phyloP scores from a whole-genome alignment of 306 rosid genomes.

The Corylus avellana region DNA sequence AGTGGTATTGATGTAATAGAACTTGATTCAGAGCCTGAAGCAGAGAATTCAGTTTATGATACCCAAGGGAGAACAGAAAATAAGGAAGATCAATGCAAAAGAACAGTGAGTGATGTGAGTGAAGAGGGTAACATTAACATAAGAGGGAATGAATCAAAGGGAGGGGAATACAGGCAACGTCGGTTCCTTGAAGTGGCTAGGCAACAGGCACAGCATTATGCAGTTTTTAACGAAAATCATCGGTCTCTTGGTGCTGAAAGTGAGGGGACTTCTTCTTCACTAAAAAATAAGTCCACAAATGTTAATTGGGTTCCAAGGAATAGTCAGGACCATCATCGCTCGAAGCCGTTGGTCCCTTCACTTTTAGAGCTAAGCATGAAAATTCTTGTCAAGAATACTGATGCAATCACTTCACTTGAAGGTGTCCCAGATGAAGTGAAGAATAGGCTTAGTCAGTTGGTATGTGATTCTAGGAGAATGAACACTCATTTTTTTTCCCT shows the following conservation, averaged over 20 bases:
- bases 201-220: constrained; percentile 51
- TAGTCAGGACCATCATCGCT: background rate
- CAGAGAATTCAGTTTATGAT: too few species aligned
- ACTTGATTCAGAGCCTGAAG: too few species aligned
- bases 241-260: too few species aligned
- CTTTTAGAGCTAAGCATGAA: constrained; percentile 52
- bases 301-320: constrained; percentile 31
- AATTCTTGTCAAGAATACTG: constrained; percentile 56
- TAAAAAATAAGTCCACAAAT: too few species aligned
- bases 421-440: constrained; percentile 56
- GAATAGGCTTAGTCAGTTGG: constrained; percentile 55
- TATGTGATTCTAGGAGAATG: constrained; percentile 74
- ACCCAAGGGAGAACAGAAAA: too few species aligned
- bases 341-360: constrained; percentile 46
- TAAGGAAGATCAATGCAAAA: too few species aligned
- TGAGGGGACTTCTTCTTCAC: too few species aligned
- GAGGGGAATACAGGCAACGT: constrained; percentile 34
- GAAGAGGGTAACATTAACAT: background rate
- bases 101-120: background rate
- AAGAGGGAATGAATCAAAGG: constrained; percentile 12
- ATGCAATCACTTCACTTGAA: constrained; percentile 69
- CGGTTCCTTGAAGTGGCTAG: constrained; percentile 54
- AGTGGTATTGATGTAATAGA: background rate
- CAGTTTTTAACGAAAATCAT: too few species aligned
- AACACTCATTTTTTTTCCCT: constrained; percentile 43